These are phyloP conservation scores for Oryza brachyantha DNA, from an alignment of 176 grass and related monocot species.

Conservation along the genomic window DNA sequence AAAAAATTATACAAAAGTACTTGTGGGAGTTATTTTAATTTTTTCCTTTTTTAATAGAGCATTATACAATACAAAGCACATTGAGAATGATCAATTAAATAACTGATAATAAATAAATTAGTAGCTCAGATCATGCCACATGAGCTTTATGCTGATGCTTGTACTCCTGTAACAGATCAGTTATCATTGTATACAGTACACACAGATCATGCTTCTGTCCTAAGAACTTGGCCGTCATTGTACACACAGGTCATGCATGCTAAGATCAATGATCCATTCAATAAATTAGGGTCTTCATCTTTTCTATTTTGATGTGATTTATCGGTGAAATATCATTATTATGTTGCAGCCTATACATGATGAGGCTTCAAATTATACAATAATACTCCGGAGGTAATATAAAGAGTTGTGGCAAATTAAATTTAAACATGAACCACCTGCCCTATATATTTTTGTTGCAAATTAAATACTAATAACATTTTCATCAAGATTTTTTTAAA, in stretches of 20 bases:
- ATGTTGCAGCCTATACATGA: background rate
- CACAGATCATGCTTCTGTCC: constrained; percentile 14
- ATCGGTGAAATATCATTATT: constrained; percentile 6
- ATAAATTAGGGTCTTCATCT: constrained; percentile 1
- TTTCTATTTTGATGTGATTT: constrained; percentile 20
- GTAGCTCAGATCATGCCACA: background rate
- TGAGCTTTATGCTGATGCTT: background rate
- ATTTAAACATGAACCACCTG: too few species aligned
- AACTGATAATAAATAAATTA: background rate
- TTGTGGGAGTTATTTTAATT: background rate
- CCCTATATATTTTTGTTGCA: too few species aligned
- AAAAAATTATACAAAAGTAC: background rate
- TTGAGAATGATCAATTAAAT: background rate
- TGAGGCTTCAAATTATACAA: background rate
- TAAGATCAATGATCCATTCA: constrained; percentile 10
- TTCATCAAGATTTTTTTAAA: too few species aligned
- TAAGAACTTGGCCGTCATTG: background rate
- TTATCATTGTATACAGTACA: background rate
- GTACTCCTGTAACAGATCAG: background rate
- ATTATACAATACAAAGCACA: background rate
- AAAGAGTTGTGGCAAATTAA: too few species aligned
- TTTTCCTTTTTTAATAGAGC: background rate
- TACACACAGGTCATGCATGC: constrained; percentile 18
- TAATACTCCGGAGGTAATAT: too few species aligned
- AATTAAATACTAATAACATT: too few species aligned